Percentiles rank a stretch among this genome's conserved stretches.
Conservation (phyloP, 441 rosid species). For the Populus trichocarpa region DNA sequence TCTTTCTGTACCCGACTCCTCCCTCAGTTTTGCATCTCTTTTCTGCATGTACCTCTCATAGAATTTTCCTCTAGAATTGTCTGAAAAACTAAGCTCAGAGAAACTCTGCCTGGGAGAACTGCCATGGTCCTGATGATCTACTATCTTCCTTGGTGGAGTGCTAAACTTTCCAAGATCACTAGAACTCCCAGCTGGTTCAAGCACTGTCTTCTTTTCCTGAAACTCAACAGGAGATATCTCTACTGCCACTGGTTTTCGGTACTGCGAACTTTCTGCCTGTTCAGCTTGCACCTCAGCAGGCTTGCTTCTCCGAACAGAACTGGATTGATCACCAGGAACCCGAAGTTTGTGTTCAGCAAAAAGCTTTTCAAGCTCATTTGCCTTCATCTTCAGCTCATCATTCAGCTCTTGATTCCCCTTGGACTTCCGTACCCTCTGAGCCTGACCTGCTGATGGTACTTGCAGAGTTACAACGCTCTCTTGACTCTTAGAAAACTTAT, state of each 20-base stretch:
- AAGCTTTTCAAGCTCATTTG: slow-evolving; percentile 91
- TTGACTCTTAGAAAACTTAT: slow-evolving; percentile 39
- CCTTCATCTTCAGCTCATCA: slow-evolving; percentile 88
- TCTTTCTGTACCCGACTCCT: slow-evolving; percentile 81
- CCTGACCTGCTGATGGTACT: slow-evolving; percentile 46
- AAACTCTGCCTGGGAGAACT: slow-evolving; percentile 49
- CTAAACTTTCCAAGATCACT: slow-evolving; percentile 41
- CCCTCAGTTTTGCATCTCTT: slow-evolving; percentile 91
- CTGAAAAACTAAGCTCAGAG: slow-evolving; percentile 55
- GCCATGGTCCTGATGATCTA: slow-evolving; percentile 41
- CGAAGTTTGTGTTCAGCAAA: slow-evolving; percentile 97
- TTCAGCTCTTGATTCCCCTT: slow-evolving; percentile 94
- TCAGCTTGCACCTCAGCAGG: slow-evolving; percentile 51
- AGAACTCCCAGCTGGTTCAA: slow-evolving; percentile 34
- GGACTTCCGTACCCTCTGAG: slow-evolving; percentile 69
- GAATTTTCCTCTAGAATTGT: slow-evolving; percentile 80
- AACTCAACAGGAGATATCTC: slow-evolving; percentile 38
- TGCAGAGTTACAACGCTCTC: slow-evolving; percentile 33
- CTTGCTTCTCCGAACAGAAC: slow-evolving; percentile 70
- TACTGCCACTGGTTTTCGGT: slow-evolving; percentile 38
- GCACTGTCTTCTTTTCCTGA: slow-evolving; percentile 37
- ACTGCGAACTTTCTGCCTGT: slow-evolving; percentile 40
- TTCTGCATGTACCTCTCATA: slow-evolving; percentile 85
- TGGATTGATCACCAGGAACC: slow-evolving; percentile 72
- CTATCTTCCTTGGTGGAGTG: slow-evolving; percentile 53